Base-by-base conservation (phyloP, 345 rosid species). In the Arabidopsis arenosa region DNA sequence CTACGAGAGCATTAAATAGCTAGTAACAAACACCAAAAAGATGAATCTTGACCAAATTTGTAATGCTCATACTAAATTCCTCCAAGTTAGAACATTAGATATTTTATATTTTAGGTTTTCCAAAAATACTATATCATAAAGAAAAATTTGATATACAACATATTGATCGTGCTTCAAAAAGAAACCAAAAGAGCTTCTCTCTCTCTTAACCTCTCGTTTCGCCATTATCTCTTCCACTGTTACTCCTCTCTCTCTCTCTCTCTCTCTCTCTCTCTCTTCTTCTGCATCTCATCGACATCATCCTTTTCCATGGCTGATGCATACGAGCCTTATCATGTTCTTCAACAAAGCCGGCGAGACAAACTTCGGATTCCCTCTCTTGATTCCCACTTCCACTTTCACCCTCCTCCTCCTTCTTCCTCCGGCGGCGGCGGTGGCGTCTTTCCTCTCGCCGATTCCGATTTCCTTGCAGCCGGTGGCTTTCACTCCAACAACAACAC, bases 291-390 rank as follows among this genome's bases (percentile, higher is more conserved):
- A 28, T 28, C 23, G 33, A 49, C 17, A 36, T 32, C 39, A 26
- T 56, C 62, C 63, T n/a, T 9, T 6, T 7, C 17, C 55, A 64
- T 78, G 80, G 83, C 84, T 37, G 91, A 90, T 93, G 94, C 91
- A 70, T 90, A 77, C 62, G 92, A 89, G 84, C 80, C 96, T 63
- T 90, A 87, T 88, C 96, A 91, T 84, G 92, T 93, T 74, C 96
- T 93, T 68, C 97, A 91, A 81, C 98, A 92, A 76, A 88, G 83
- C 75, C 84, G 97, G 62, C 81, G 98, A 80, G 98, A 91, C 86
- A 93, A 93, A 85, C 91, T 91, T 5, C 79, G 97, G 63, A 68
- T 89, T 30, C 83, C 82, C 18, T 68, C 82, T 74, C 72, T 74
- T 7, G 78, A 73, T 17, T 61, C 82, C 12, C 74, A 63, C 62